A percentile compares a stretch with the other conserved stretches of the same genome.
phyloP scores from a whole-genome alignment of 345 rosid species.

The Cardamine resedifolia region DNA sequence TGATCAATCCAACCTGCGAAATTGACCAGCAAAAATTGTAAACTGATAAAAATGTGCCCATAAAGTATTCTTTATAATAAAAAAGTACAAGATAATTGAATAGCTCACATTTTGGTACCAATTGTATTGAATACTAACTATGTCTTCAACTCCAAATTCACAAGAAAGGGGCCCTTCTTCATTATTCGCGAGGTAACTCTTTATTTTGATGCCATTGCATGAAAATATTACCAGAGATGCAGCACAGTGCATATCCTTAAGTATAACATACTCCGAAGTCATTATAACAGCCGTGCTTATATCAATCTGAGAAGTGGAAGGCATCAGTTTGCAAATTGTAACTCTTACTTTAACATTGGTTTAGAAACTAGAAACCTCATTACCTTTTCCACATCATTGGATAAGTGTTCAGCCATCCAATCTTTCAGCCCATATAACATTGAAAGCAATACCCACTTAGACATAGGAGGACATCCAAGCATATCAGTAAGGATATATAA shows the following conservation, averaged over 20 bases:
- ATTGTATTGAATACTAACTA: constrained; percentile 56
- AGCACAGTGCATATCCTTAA: constrained; percentile 44
- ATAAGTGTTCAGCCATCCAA: constrained; percentile 38
- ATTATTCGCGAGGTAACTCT: constrained; percentile 41
- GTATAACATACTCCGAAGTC: constrained; percentile 60
- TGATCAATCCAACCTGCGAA: constrained; percentile 58
- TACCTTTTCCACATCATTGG: constrained; percentile 53
- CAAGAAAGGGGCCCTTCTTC: constrained; percentile 43
- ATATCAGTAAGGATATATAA: constrained; percentile 10
- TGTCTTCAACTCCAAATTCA: constrained; percentile 71
- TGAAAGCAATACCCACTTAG: constrained; percentile 17
- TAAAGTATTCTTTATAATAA: constrained; percentile 5
- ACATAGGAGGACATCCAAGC: constrained; percentile 34
- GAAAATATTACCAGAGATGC: constrained; percentile 61
- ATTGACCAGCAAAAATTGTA: constrained; percentile 17
- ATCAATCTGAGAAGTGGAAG: constrained; percentile 55
- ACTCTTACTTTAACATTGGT: constrained; percentile 16
- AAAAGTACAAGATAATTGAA: constrained; percentile 12
- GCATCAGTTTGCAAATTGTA: constrained; percentile 18
- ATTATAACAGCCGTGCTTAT: constrained; percentile 42
- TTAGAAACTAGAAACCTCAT: constrained; percentile 12
- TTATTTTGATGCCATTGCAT: constrained; percentile 48
- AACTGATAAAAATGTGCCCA: constrained; percentile 11
- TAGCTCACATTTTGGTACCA: constrained; percentile 68
- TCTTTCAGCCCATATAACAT: constrained; percentile 27